Percentiles rank a stretch among this genome's conserved stretches.
These are phyloP conservation scores for Linnemannia zychae DNA, from an alignment of 192 early-diverging fungal species.

Conservation along the genomic window DNA sequence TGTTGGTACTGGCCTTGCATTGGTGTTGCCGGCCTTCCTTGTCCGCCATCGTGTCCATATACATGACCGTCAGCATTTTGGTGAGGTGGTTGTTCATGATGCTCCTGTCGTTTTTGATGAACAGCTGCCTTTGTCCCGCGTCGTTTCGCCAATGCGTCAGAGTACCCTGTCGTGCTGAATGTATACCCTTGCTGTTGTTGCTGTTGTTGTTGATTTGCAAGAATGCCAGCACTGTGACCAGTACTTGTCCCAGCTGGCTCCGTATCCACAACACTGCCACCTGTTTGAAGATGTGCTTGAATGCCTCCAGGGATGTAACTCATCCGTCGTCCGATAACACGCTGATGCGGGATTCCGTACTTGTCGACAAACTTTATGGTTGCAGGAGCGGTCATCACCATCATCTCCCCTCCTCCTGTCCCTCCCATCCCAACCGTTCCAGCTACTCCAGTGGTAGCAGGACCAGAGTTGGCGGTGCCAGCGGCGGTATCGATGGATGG, in stretches of 20 bases:
- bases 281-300: background rate
- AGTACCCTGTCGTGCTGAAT: background rate
- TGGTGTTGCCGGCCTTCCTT: background rate
- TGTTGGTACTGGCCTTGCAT: background rate
- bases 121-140: background rate
- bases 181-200: background rate
- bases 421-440: background rate
- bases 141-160: background rate
- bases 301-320: background rate
- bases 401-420: background rate
- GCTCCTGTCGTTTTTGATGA: background rate
- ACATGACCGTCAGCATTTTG: background rate
- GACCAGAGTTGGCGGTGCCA: background rate
- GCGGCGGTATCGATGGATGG: background rate
- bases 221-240: background rate
- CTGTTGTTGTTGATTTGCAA: background rate
- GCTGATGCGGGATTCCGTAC: constrained; percentile 10
- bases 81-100: background rate
- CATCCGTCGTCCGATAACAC: background rate
- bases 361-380: constrained; percentile 26
- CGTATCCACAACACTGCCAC: background rate
- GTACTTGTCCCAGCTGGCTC: background rate
- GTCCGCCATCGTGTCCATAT: background rate
- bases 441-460: background rate
- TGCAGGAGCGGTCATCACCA: background rate